Evolutionary conservation across 192 early-diverging fungal species (phyloP), one percentile per base, ranked within the genome.

Genomic region (Chytriomyces confervae): DNA sequence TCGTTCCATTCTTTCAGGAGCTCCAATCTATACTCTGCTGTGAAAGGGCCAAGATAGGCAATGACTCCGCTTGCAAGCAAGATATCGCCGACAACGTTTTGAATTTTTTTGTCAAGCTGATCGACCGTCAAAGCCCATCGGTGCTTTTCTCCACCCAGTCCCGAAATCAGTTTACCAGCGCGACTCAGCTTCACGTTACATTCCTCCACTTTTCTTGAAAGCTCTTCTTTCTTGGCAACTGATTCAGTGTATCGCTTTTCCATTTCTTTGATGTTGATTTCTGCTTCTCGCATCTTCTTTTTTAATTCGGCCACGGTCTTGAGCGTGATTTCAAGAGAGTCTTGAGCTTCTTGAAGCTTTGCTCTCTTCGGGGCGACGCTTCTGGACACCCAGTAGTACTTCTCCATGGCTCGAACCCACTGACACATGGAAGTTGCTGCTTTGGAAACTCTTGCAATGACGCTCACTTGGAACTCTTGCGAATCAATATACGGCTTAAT

Each of bases 391-490:
- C 87, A 87, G 78, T 90, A 88, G 77, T 90, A 90, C 61, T 88
- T 88, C 78, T 90, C 89, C 88, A 90, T 90, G 2, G 89, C 89
- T 69, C 88, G 77, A 13, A 90, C 89, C 89, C 89, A 90, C 45
- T 83, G 86, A 63, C 89, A 90, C 87, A 90, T 87, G 9, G 88
- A 89, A 5, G 88, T 89, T 23, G 88, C 88, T 13, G 88, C 88
- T 71, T 86, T 89, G 7, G 88, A 89, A 5, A 89, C 88, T 36
- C 88, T 73, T 18, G 85, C 81, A 57, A 89, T 89, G 53, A 86
- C 89, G 66, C 80, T 82, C 3, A 88, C 87, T 79, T 86, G 86
- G 79, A 90, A 90, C 45, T 90, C 89, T n/a, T 88, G 89, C 7
- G 86, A 88, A 62, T 89, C 88, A 63, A 90, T 86, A 77, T 90